Percentiles rank a stretch among this genome's conserved stretches.
Conservation (phyloP, 1,284 basidiomycete species). For the Vanrija sp. region DNA sequence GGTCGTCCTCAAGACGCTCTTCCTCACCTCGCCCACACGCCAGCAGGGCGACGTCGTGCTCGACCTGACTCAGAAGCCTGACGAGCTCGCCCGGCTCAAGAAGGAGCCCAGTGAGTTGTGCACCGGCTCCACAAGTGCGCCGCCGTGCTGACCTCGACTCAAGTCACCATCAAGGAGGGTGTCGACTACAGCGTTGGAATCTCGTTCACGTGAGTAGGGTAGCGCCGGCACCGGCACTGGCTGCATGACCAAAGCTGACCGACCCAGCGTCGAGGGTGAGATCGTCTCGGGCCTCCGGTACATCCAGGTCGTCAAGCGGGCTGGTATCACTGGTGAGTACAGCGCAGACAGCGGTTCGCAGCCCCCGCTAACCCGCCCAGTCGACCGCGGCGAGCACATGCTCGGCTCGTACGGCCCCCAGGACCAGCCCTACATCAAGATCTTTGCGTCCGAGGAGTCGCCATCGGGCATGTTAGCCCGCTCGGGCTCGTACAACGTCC, state of each 20-base stretch:
- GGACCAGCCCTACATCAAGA: constrained; percentile 48
- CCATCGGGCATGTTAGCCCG: constrained; percentile 57
- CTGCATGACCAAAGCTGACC: background rate
- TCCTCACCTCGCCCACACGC: constrained; percentile 51
- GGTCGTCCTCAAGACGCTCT: constrained; percentile 49
- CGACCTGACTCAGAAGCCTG: constrained; percentile 48
- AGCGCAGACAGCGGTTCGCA: background rate
- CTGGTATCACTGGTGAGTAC: constrained; percentile 44
- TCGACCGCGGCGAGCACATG: constrained; percentile 51
- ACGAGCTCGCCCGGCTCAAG: constrained; percentile 50
- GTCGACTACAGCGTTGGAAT: constrained; percentile 57
- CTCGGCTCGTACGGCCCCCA: constrained; percentile 54
- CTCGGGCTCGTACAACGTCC: constrained; percentile 52
- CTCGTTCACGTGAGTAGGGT: constrained; percentile 40
- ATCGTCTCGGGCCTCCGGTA: constrained; percentile 56
- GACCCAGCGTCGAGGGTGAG: constrained; percentile 46
- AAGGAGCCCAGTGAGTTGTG: constrained; percentile 49
- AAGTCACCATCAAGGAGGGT: constrained; percentile 55
- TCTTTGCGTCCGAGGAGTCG: constrained; percentile 51
- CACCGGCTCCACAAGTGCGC: no score
- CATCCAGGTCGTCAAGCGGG: constrained; percentile 53
- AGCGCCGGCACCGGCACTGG: background rate
- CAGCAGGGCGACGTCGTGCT: constrained; percentile 48
- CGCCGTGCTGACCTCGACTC: constrained; percentile 2
- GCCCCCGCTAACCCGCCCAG: constrained; percentile 13